Evolutionary conservation across 768 basidiomycete genomes (phyloP).

Genomic region (Trametes maxima): DNA sequence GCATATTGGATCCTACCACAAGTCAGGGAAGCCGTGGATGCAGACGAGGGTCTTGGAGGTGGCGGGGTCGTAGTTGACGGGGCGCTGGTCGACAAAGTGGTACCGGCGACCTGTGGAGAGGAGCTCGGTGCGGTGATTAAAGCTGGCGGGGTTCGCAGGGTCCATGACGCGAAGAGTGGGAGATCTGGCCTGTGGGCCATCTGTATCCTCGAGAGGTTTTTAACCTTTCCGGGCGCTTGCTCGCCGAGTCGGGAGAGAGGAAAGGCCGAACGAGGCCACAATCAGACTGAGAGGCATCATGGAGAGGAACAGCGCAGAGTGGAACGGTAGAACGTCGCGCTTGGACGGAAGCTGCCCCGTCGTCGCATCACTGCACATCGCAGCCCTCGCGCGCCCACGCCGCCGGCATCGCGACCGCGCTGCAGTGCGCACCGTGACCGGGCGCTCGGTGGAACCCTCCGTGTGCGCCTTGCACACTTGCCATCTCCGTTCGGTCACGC

Average conservation of each 20-base stretch:
- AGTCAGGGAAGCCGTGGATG: conserved; percentile 81
- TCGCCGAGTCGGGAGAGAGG: conserved; percentile 4
- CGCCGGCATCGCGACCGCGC: background rate
- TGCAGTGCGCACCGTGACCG: too few species aligned
- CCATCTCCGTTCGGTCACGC: background rate
- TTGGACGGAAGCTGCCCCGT: background rate
- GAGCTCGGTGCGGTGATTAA: conserved; percentile 53
- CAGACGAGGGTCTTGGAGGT: conserved; percentile 61
- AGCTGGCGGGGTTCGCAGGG: conserved; percentile 39
- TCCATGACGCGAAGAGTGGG: conserved; percentile 32
- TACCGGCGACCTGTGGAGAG: conserved; percentile 66
- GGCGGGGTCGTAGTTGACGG: conserved; percentile 43
- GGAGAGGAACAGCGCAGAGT: background rate
- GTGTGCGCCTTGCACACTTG: too few species aligned
- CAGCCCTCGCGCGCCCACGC: background rate
- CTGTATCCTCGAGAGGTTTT: background rate
- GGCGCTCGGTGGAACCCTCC: background rate
- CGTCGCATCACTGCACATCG: background rate
- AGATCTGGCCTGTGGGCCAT: background rate
- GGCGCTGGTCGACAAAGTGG: conserved; percentile 74
- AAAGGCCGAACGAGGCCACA: conserved; percentile 11
- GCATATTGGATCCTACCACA: conserved; percentile 37
- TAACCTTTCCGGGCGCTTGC: conserved; percentile 16
- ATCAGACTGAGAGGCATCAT: conserved; percentile 7
- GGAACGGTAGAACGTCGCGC: background rate